Base-by-base conservation (phyloP, 2,329 filamentous ascomycete species). In the Rhexocercosporidium sp. region DNA sequence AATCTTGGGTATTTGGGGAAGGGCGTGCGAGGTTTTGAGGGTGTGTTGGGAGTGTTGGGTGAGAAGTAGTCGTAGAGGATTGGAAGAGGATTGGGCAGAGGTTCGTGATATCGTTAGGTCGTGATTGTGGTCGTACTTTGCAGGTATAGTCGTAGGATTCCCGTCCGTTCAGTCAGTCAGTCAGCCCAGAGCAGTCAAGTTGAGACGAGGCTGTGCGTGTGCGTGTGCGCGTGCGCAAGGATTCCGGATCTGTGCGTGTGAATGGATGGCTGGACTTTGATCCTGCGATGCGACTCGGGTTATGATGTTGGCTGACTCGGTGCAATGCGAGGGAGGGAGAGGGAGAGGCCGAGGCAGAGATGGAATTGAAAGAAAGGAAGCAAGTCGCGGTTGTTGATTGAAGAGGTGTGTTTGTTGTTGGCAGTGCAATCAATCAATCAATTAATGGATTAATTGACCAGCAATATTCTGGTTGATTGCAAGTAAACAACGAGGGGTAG, bases 151-250 rank as follows among this genome's bases (percentile, higher is more conserved):
- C n/a, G n/a, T 49, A 18, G 27, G 18, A 27, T n/a, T n/a, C n/a
- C 9, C n/a, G 39, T 12, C 3, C 39, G 39, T 16, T 12, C 39
- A 44, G 14, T 44, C 39, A 12, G n/a, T 5, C 39, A 9, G 9
- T 44, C 41, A n/a, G 16, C 22, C 44, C n/a, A 22, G 44, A 4
- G 44, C 44, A 47, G 22, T 20, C 25, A 57, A 22, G 39, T 29
- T 3, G 41, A 46, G 22, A 62, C 34, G 59, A 66, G 66, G 66
- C 64, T 63, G 69, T 64, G 62, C 59, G 25, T n/a, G n/a, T n/a
- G n/a, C n/a, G n/a, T n/a, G n/a, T 63, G 69, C 62, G 62, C 59
- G 25, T 6, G 66, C 54, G 62, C 62, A 57, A 51, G n/a, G 59
- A 64, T 64, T 44, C 27, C 25, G 47, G 60, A 62, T 51, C 60